Evolutionary conservation across 1,284 basidiomycete genomes (phyloP), one percentile per base, ranked within the genome.

Genomic region (Fomitopsis betulina): DNA sequence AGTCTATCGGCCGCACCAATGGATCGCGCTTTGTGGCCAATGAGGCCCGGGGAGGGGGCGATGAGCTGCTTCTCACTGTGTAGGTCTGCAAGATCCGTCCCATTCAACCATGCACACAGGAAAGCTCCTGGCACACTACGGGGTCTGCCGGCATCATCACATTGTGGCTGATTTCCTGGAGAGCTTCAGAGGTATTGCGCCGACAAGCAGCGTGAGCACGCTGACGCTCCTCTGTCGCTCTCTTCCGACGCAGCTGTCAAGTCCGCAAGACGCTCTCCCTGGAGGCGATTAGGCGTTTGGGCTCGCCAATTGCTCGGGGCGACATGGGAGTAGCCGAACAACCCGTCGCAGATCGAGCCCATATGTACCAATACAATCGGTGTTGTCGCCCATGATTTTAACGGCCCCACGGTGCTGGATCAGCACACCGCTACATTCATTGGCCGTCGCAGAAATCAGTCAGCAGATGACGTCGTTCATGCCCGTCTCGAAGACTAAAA

Each of bases 11-110:
- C 45, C 49, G 33, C 49, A 12, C 12, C 30, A 51, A 51, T 19
- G 32, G 49, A 37, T 17, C 49, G 49, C 49, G 30, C 19, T 37
- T 51, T 33, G 30, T 51, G 49, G 49, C 33, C 32, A 51, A 35
- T 35, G 49, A 35, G 33, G 33, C 49, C 49, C 49, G 32, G 10
- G 32, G 32, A 37, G 32, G n/a, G 33, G 32, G 17, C 10, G 49
- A 51, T 51, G 49, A 37, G 32, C 17, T 19, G 49, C 49, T 51
- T 51, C 49, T 37, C 49, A 37, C 21, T 51, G 49, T 32, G 49
- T 51, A 33, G 49, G 49, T 37, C 49, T 37, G 32, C 23, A 51
- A 51, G 49, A 51, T 51, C 49, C 49, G 49, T 19, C n/a, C 49
- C 49, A 51, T 37, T 51, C 49, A 37, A 35, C 49, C 32, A 9